Base-by-base conservation (phyloP, 345 rosid genomes). In the Lepidium sativum region DNA sequence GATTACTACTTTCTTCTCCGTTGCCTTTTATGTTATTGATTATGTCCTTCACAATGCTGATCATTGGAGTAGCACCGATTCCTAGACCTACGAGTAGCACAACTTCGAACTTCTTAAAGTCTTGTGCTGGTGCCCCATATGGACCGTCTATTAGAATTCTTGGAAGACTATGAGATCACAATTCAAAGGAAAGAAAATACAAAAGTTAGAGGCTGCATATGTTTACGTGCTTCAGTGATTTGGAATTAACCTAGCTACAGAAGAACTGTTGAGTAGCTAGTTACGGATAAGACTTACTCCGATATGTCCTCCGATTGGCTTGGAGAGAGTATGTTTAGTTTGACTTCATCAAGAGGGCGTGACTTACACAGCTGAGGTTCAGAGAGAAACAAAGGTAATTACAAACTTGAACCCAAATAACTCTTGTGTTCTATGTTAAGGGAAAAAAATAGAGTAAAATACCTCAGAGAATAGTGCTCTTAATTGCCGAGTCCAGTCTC, bases 11-110 rank as follows among this genome's bases (percentile, higher is more conserved):
- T 31, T 45, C 43, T 35, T 60, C 72, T 43, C 17, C 65, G 3
- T 45, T 53, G 39, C 80, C 79, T 63, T 58, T 86, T 11, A 89
- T 72, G 80, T 84, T 84, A 68, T 60, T 82, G 32, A 80, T 84
- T 47, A 89, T 83, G 85, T 89, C 96, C 73, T 68, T 86, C 2
- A 89, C 79, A 14, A 89, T 86, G 79, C 96, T 89, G 64, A 89
- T 89, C 92, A 89, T 86, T 0, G 96, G 96, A 17, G 96, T 89
- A 25, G 91, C 96, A 63, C 96, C 96, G 3, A 89, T 89, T 59
- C 96, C 94, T 53, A 89, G 67, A 25, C 91, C 96, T 14, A 89
- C 91, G 0, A 89, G 83, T 52, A 89, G 63, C 23, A 89, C 82
- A 29, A 89, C 89, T 52, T 89, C 96, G 1, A 83, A 86, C 70